Conservation (phyloP, 179 eudicot genomes). For the Beta lomatogona region DNA sequence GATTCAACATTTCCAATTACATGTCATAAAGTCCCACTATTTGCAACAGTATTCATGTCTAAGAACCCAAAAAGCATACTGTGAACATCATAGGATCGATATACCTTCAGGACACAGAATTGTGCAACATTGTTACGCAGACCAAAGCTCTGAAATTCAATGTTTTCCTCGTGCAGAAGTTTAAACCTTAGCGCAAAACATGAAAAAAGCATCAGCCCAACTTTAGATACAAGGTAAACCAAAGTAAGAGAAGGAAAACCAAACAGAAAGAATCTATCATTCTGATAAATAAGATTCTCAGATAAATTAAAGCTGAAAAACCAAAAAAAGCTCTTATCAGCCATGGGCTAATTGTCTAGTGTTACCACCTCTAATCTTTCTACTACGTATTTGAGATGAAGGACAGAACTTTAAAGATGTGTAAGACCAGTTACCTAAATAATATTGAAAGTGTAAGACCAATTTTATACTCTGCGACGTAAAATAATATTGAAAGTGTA, state of each 20-base stretch:
- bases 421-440: not conserved
- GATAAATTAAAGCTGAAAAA: not conserved
- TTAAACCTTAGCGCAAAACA: constrained; percentile 50
- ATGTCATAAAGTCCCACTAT: not conserved
- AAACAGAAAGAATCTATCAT: not conserved
- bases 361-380: not conserved
- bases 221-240: not conserved
- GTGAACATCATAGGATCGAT: not conserved
- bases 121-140: constrained; percentile 90
- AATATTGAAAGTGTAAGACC: not conserved
- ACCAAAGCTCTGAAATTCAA: constrained; percentile 70
- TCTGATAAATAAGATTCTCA: not conserved
- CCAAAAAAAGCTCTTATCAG: not conserved
- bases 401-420: not conserved
- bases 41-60: not conserved
- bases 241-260: not conserved
- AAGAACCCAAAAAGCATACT: not conserved
- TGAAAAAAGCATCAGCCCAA: constrained; percentile 2
- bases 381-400: not conserved
- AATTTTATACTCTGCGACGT: not conserved
- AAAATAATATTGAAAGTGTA: not conserved
- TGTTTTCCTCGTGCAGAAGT: constrained; percentile 70
- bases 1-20: not conserved
- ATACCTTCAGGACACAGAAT: constrained; percentile 86
- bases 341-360: not conserved